These are phyloP conservation scores for Kurtzmaniella quercitrusa DNA, from an alignment of 1,139 yeast species.

Conservation along the genomic window DNA sequence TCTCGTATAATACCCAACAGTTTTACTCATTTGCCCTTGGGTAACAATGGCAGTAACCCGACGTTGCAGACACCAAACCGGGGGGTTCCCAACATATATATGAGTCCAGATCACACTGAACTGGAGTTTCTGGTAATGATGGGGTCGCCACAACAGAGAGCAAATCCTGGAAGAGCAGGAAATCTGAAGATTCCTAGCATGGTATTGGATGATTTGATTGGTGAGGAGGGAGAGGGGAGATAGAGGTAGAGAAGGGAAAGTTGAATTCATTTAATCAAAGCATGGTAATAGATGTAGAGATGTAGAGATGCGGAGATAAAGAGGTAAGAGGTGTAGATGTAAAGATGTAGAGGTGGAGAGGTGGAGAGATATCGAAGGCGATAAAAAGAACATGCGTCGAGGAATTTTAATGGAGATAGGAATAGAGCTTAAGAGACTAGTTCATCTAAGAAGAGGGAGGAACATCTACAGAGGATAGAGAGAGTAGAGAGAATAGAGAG, in stretches of 20 bases:
- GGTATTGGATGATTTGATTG: conserved; percentile 56
- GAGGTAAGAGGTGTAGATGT: too few species aligned
- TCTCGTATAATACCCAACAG: conserved; percentile 20
- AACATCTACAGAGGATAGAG: too few species aligned
- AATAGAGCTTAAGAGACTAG: too few species aligned
- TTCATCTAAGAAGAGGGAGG: too few species aligned
- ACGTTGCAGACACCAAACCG: conserved; percentile 25
- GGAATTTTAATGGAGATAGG: too few species aligned
- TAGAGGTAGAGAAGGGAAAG: background rate
- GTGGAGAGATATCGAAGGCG: too few species aligned
- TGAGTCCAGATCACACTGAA: conserved; percentile 30
- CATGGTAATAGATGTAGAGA: too few species aligned
- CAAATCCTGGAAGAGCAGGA: conserved; percentile 9
- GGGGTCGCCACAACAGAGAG: conserved; percentile 11
- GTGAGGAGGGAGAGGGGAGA: conserved; percentile 17
- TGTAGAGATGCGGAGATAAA: too few species aligned
- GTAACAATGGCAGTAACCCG: conserved; percentile 19
- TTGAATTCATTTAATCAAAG: too few species aligned
- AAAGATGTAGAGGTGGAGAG: too few species aligned
- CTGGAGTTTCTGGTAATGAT: conserved; percentile 28
- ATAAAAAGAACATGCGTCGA: too few species aligned
- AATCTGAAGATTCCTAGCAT: conserved; percentile 50
- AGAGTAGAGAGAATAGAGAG: background rate
- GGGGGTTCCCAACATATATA: conserved; percentile 33
- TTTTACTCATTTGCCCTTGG: conserved; percentile 19